Base-by-base conservation (phyloP, 176 grass and related monocot genomes). In the Oryza brachyantha region DNA sequence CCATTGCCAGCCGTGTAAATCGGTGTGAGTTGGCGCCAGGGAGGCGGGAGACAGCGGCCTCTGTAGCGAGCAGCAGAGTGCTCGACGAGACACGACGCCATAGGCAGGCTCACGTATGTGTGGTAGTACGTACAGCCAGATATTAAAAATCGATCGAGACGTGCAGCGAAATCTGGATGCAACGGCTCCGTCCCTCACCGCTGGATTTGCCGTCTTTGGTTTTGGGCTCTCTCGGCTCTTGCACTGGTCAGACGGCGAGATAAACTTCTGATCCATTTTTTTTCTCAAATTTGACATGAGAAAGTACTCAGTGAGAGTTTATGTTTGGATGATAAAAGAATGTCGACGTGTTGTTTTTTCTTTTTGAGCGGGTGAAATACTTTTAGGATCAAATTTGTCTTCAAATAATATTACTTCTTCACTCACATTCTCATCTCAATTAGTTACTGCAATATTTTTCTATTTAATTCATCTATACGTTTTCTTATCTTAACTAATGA, bases 1-100 rank as follows among this genome's bases (percentile, higher is more conserved):
- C 19, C 52, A 5, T 60, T 59, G 50, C 16, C 17, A 60, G 36
- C 3, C 27, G 45, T 67, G 59, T 75, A 52, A 52, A 75, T 81
- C 77, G 58, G 82, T 10, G 46, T 79, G 81, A 87, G 84, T 90
- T 92, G 93, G 93, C 86, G 54, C 76, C 86, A 86, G 93, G 75
- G 55, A 7, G 40, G 36, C 9, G 29, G 42, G 54, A 42, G 83
- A 76, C 32, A 75, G 66, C 9, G 82, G 70, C 50, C 54, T 6
- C 72, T 74, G 89, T 71, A 28, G 72, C 32, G 61, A 54, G 79
- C 85, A 78, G 21, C 11, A 25, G 62, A 29, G 19, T 50, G 62
- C 37, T 17, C 68, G 43, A 19, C 73, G 35, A 50, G 72, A 11
- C 26, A 19, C 73, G 35, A 50, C 79, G 16, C 26, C 28, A 29